A percentile compares a stretch with the other conserved stretches of the same genome.
Evolutionary conservation across 129 eudicot species (phyloP).

Genomic region (Artemisia tridentata): DNA sequence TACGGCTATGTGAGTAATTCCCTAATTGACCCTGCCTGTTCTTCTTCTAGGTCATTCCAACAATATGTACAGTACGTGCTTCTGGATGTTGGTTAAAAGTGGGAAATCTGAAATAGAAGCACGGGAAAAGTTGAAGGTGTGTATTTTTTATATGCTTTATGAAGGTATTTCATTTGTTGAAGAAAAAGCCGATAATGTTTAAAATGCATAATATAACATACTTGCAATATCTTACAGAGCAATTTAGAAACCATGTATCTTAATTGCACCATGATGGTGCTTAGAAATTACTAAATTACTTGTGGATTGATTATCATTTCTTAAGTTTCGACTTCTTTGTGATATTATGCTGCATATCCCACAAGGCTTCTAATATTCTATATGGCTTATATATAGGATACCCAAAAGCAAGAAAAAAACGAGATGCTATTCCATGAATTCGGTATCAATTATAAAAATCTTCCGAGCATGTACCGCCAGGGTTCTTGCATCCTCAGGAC

Average conservation of each 20-base stretch:
- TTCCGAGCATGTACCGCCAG: slow-evolving; percentile 66
- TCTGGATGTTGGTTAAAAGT: slow-evolving; percentile 60
- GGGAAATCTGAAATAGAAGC: slow-evolving; percentile 72
- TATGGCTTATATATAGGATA: slow-evolving; percentile 51
- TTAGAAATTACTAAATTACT: too few relatives aligned
- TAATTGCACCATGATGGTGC: too few relatives aligned
- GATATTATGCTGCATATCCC: neutral
- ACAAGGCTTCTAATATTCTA: neutral
- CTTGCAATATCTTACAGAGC: too few relatives aligned
- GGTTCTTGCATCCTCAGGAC: slow-evolving; percentile 82
- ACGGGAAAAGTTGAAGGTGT: slow-evolving; percentile 59
- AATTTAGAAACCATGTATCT: too few relatives aligned
- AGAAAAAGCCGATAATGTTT: neutral
- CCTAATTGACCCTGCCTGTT: slow-evolving; percentile 7
- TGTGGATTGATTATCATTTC: too few relatives aligned
- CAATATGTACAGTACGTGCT: slow-evolving; percentile 68
- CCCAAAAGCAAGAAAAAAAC: slow-evolving; percentile 75
- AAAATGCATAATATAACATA: neutral
- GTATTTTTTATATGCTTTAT: slow-evolving; percentile 1
- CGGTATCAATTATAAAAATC: slow-evolving; percentile 59
- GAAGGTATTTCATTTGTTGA: neutral
- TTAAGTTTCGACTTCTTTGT: too few relatives aligned
- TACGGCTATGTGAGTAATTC: neutral
- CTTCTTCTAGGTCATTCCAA: slow-evolving; percentile 56
- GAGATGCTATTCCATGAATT: slow-evolving; percentile 52